Evolutionary conservation across 768 basidiomycete genomes (phyloP), one percentile per base, ranked within the genome.

Genomic region (Suillus tomentosus): DNA sequence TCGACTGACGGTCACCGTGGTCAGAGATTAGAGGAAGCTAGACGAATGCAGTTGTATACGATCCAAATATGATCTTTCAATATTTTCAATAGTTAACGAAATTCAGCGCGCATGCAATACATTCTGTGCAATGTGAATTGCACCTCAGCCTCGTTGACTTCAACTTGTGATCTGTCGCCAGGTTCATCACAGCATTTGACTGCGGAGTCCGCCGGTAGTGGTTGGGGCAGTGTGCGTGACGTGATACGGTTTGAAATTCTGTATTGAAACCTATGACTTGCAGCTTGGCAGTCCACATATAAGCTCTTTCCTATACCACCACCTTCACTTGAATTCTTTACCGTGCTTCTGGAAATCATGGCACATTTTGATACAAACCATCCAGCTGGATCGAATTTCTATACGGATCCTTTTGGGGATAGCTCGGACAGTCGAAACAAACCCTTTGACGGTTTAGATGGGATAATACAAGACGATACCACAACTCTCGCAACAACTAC

Each of bases 1-100:
- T 76, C 55, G 66, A 68, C 37, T 76, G 36, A 63, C 66, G 74
- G 39, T n/a, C n/a, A n/a, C n/a, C n/a, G n/a, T 72, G 72, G 70
- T 58, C 61, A 43, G 24, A 53, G 50, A 22, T 34, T 47, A 34
- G 31, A 31, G 39, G 40, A 36, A 27, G 37, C 15, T 34, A 19
- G 53, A 54, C 34, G n/a, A 54, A 31, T 11, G 10, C 51, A 19
- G 31, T 34, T 51, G 50, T 27, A 27, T 31, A 51, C 3, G 27
- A 51, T 31, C 27, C 31, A 19, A 31, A 53, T 53, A 10, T 17
- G 27, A 31, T 53, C 31, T 34, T 31, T 17, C 10, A 19, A 43
- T 43, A 8, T 3, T 31, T 31, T 31, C 48, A 14, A 14, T 50
- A 27, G 24, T 27, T 53, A 10, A 53, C 51, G 31, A 31, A 34